phyloP scores from a whole-genome alignment of 1,139 yeast species.

The Blastobotrys persicus region DNA sequence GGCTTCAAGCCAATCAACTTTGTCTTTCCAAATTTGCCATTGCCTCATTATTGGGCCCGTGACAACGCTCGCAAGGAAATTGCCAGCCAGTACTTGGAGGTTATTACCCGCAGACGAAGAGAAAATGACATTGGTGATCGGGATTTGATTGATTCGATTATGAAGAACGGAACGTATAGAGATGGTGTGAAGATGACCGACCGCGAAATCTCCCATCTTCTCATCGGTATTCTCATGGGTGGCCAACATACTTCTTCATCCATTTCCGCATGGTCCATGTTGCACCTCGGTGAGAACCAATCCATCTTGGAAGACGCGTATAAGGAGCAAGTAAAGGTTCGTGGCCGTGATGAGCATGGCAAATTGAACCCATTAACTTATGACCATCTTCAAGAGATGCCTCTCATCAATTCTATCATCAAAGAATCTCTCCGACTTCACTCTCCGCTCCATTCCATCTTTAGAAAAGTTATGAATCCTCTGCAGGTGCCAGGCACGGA shows the following conservation, averaged over 20 bases:
- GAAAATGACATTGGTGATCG: conserved; percentile 64
- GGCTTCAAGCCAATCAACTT: conserved; percentile 96
- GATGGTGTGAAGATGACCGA: conserved; percentile 95
- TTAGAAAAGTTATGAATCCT: conserved; percentile 82
- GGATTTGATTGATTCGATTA: conserved; percentile 85
- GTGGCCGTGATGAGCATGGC: conserved; percentile 49
- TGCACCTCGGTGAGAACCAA: conserved; percentile 85
- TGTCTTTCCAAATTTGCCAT: conserved; percentile 90
- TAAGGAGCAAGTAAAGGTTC: conserved; percentile 65
- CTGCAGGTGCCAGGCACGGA: conserved; percentile 77
- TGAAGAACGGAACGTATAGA: conserved; percentile 79
- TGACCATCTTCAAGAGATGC: conserved; percentile 79
- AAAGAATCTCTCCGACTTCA: conserved; percentile 94
- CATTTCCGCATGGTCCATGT: conserved; percentile 90
- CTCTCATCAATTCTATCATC: conserved; percentile 74
- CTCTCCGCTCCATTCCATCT: conserved; percentile 92
- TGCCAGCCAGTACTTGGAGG: conserved; percentile 72
- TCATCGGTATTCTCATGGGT: conserved; percentile 97
- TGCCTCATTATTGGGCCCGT: conserved; percentile 80
- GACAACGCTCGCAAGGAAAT: conserved; percentile 85
- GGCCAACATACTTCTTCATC: conserved; percentile 99
- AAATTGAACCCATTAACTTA: conserved; percentile 53
- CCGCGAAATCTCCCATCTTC: conserved; percentile 86
- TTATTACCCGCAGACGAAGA: conserved; percentile 70
- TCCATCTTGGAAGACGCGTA: conserved; percentile 77